These are phyloP conservation scores for Mortierella sp. DNA, from an alignment of 371 early-diverging fungal genomes.

Conservation along the genomic window DNA sequence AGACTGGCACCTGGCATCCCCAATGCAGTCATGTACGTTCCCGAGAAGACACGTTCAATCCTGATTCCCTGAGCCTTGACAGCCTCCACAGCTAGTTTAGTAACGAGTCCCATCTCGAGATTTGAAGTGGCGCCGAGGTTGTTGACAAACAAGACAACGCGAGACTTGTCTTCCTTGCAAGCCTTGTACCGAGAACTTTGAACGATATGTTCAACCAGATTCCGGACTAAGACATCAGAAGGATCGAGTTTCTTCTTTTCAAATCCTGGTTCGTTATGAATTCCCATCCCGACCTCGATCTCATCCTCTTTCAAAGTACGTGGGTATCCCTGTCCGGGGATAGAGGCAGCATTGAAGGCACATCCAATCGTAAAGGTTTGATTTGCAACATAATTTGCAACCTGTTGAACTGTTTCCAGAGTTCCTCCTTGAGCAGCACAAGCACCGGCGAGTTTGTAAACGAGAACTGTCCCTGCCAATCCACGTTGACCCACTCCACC, in stretches of 20 bases:
- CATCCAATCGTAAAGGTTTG: slow-evolving; percentile 82
- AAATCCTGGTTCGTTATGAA: slow-evolving; percentile 79
- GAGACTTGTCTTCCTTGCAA: slow-evolving; percentile 19
- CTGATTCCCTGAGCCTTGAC: slow-evolving; percentile 42
- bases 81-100: slow-evolving; percentile 69
- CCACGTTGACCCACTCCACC: slow-evolving; percentile 83
- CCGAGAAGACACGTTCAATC: slow-evolving; percentile 68
- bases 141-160: slow-evolving; percentile 75
- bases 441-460: slow-evolving; percentile 82
- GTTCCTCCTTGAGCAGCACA: slow-evolving; percentile 69
- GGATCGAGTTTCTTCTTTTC: slow-evolving; percentile 58
- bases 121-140: slow-evolving; percentile 82
- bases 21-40: slow-evolving; percentile 78
- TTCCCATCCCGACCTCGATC: slow-evolving; percentile 82
- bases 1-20: slow-evolving; percentile 84
- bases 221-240: slow-evolving; percentile 61
- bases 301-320: slow-evolving; percentile 59
- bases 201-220: slow-evolving; percentile 66
- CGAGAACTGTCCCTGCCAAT: slow-evolving; percentile 81
- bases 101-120: slow-evolving; percentile 74
- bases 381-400: slow-evolving; percentile 62
- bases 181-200: slow-evolving; percentile 58
- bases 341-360: slow-evolving; percentile 76
- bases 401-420: slow-evolving; percentile 63
- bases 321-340: slow-evolving; percentile 71